These are phyloP conservation scores for Hirschioporus abietinus DNA, from an alignment of 768 basidiomycete species.

Conservation along the genomic window DNA sequence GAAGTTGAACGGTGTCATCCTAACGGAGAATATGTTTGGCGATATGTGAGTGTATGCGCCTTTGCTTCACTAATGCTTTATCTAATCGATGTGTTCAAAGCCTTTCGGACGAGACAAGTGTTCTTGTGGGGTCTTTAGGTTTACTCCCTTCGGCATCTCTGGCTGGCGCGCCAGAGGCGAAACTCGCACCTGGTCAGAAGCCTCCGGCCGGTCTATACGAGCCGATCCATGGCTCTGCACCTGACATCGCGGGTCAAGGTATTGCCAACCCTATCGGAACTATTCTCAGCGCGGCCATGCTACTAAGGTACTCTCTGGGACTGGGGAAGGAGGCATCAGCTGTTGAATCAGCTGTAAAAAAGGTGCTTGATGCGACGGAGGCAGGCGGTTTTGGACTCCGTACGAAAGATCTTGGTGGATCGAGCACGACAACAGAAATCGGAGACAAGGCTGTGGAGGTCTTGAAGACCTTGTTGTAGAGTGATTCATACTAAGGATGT, in stretches of 20 bases:
- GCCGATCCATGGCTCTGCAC: slow-evolving; percentile 93
- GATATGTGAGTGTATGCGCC: slow-evolving; percentile 70
- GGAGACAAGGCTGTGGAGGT: slow-evolving; percentile 80
- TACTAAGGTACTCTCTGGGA: slow-evolving; percentile 91
- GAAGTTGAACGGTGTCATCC: slow-evolving; percentile 90
- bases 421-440: slow-evolving; percentile 65
- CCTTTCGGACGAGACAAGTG: slow-evolving; percentile 93
- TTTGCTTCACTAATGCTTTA: not conserved
- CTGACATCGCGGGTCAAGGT: slow-evolving; percentile 90
- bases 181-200: slow-evolving; percentile 55
- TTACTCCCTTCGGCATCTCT: slow-evolving; percentile 95
- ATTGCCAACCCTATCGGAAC: slow-evolving; percentile 95
- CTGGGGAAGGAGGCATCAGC: slow-evolving; percentile 78
- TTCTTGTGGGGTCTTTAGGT: slow-evolving; percentile 96
- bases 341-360: slow-evolving; percentile 87
- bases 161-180: slow-evolving; percentile 72
- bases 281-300: slow-evolving; percentile 90
- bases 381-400: slow-evolving; percentile 72
- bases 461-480: slow-evolving; percentile 52
- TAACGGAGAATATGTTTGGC: slow-evolving; percentile 95
- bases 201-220: slow-evolving; percentile 90
- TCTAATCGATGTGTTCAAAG: slow-evolving; percentile 31
- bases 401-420: slow-evolving; percentile 86
- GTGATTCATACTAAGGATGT: not conserved
- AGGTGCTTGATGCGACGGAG: slow-evolving; percentile 69